These are phyloP conservation scores for Calycina marina DNA, from an alignment of 2,329 filamentous ascomycete genomes.

Conservation along the genomic window DNA sequence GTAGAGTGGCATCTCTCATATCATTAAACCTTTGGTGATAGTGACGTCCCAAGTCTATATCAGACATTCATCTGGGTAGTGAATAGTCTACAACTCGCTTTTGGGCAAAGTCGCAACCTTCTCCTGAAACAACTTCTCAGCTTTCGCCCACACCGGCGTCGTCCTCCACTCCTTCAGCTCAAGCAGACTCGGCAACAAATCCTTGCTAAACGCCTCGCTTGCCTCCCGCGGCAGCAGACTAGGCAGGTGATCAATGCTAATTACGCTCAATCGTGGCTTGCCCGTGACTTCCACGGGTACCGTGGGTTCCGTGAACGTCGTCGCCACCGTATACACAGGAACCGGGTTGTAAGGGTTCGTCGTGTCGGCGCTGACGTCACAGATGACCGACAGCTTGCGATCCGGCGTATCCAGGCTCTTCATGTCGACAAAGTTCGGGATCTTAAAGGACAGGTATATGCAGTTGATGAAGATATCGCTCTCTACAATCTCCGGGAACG, in stretches of 20 bases:
- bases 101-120: constrained; percentile 58
- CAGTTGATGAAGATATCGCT: constrained; percentile 72
- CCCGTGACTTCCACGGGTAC: constrained; percentile 52
- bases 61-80: background rate
- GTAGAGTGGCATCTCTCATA: no score
- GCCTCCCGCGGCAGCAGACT: constrained; percentile 75
- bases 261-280: constrained; percentile 51
- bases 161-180: constrained; percentile 62
- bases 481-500: constrained; percentile 65
- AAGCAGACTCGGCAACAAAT: constrained; percentile 63
- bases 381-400: constrained; percentile 66
- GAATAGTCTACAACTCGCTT: constrained; percentile 4
- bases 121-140: constrained; percentile 70
- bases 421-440: constrained; percentile 66
- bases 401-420: constrained; percentile 51
- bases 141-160: constrained; percentile 68
- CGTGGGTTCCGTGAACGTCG: constrained; percentile 79
- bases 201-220: constrained; percentile 69
- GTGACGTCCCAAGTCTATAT: background rate
- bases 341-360: constrained; percentile 54
- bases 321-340: constrained; percentile 73
- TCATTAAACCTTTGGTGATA: background rate
- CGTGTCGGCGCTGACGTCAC: constrained; percentile 65
- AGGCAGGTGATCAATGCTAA: constrained; percentile 78
- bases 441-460: constrained; percentile 70